Evolutionary conservation across 2,329 filamentous ascomycete genomes (phyloP), one percentile per base, ranked within the genome.

Genomic region (Penicillium sp.): DNA sequence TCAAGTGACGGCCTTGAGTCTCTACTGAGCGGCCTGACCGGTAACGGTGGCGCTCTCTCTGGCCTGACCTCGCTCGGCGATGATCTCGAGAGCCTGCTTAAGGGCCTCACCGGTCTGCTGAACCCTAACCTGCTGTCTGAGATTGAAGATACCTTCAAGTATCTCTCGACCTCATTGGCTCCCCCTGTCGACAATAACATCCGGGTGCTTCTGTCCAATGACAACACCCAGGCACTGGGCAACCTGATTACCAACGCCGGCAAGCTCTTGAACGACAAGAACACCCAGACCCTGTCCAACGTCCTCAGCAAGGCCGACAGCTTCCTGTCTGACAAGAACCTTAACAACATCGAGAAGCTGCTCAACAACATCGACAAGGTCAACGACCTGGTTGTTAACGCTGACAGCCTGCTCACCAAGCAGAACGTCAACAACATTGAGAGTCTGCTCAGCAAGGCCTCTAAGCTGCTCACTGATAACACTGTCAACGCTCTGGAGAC

Each of bases 361-460:
- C 52, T 61, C n/a, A 36, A 59, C 47, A 61, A 61, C 40, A 64
- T 71, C 29, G 64, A 67, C 55, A 67, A 71, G 56, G 59, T 71
- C 28, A 69, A 70, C 40, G 56, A 56, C 19, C 54, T 72, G 5
- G 62, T 72, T 14, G 60, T 55, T n/a, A 69, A 70, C 31, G 67
- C 63, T 21, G 68, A 67, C 43, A 40, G 56, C 6, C 51, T 71
- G 26, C 57, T 71, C 50, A 66, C 62, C 18, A 34, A 59, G 29
- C 56, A 66, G 31, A 64, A 63, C 18, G 61, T 67, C 48, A 62
- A 70, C 51, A 61, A 66, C 19, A 65, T 69, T 5, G 59, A 63
- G 48, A 46, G 49, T 28, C 54, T 72, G 37, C 56, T 72, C 29
- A 51, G 52, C 51, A 65, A 69, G 13, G 66, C 64, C 23, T 61